Evolutionary conservation across 371 early-diverging fungal species (phyloP).

Genomic region (Phascolomyces articulosus): DNA sequence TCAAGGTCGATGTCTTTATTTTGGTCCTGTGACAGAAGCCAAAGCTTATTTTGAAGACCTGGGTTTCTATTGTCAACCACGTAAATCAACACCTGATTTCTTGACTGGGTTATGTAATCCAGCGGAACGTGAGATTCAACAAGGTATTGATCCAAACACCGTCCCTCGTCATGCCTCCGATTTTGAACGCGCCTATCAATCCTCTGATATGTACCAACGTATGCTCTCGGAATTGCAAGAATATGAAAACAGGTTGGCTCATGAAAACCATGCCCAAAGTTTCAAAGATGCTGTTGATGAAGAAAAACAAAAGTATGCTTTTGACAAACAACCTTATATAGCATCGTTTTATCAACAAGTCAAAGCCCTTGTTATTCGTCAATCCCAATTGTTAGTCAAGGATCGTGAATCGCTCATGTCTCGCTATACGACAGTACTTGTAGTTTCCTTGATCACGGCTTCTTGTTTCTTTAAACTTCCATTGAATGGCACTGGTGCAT

Average conservation of each 20-base stretch:
- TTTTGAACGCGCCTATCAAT: slow-evolving; percentile 44
- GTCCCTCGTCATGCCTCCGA: slow-evolving; percentile 45
- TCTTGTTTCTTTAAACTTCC: slow-evolving; percentile 66
- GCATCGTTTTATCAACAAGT: slow-evolving; percentile 56
- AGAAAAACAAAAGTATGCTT: slow-evolving; percentile 42
- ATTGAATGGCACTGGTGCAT: slow-evolving; percentile 54
- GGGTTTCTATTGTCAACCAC: slow-evolving; percentile 69
- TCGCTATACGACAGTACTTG: slow-evolving; percentile 52
- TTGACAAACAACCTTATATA: slow-evolving; percentile 43
- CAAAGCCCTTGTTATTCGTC: slow-evolving; percentile 47
- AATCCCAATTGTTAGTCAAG: slow-evolving; percentile 48
- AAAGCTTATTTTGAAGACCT: slow-evolving; percentile 66
- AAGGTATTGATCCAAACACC: slow-evolving; percentile 39
- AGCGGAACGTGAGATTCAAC: slow-evolving; percentile 53
- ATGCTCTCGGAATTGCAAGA: slow-evolving; percentile 29
- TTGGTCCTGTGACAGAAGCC: slow-evolving; percentile 64
- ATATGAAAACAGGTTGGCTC: slow-evolving; percentile 16
- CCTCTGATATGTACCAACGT: slow-evolving; percentile 19
- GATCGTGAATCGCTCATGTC: slow-evolving; percentile 47
- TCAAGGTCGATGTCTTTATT: slow-evolving; percentile 74
- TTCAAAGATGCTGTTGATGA: slow-evolving; percentile 44
- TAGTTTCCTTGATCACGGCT: slow-evolving; percentile 68
- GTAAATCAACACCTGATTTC: too few species aligned
- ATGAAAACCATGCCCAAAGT: slow-evolving; percentile 28
- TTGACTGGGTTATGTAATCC: too few species aligned